Evolutionary conservation across 2,329 filamentous ascomycete species (phyloP), one percentile per base, ranked within the genome.

Genomic region (Colletotrichum filicis): DNA sequence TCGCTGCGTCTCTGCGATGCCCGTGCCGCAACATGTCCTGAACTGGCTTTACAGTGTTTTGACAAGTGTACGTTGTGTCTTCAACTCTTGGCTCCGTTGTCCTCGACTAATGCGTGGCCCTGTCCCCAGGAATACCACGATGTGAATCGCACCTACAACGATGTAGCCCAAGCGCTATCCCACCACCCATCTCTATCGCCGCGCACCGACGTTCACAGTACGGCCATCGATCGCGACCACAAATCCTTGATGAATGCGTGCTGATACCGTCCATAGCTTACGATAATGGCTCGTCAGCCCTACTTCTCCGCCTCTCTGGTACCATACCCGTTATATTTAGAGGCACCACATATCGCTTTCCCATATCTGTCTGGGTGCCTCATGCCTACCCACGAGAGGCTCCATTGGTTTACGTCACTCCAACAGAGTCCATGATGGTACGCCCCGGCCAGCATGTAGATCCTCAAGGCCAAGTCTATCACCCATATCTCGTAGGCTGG

Each of bases 1-100:
- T 60, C 6, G 6, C 64, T 22, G 52, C 52, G 19, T 58, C 24
- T 58, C 63, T 79, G 85, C 79, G 73, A 91, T 91, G 88, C 91
- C 92, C 78, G 94, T 98, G 80, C 93, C 94, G 79, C 95, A 97
- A 83, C 94, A 95, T 85, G 93, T 97, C 74, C 88, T 98, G 79
- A 95, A 95, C 85, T 98, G 96, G 96, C 91, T 98, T 6, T 98
- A 97, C 85, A 97, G 94, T 84, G 92, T 98, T 68, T 85, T 98
- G 71, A 94, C 93, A 55, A 94, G 92, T 78, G 93, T 95, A 85
- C 61, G 86, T 53, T 24, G 6, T 16, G 6, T 16, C 32, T 60
- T 16, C 22, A n/a, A 14, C 26, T 32, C 32, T 30, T 26, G 6
- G n/a, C 42, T 6, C 14, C 9, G 8, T 35, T 28, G 46, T 32